These are phyloP conservation scores for Aurinia saxatilis DNA, from an alignment of 345 rosid genomes.

Conservation along the genomic window DNA sequence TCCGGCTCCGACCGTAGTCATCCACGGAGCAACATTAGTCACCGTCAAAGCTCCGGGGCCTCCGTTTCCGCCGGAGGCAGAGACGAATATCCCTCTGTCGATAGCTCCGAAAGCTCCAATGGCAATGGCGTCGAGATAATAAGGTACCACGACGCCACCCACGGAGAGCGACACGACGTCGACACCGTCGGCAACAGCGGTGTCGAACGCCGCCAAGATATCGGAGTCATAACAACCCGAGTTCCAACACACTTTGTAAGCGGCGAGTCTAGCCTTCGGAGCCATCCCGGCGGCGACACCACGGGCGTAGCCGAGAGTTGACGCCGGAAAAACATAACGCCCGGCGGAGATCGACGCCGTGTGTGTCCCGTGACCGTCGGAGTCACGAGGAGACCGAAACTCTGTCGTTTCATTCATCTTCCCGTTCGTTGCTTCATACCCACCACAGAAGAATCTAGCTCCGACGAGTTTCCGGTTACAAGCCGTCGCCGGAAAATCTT, in stretches of 20 bases:
- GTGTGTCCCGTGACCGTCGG: constrained; percentile 92
- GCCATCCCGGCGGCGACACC: constrained; percentile 95
- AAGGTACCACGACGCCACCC: constrained; percentile 88
- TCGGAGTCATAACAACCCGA: constrained; percentile 91
- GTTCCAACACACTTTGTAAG: constrained; percentile 91
- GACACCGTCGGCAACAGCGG: constrained; percentile 76
- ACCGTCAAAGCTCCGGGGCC: constrained; percentile 84
- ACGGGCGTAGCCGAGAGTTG: constrained; percentile 69
- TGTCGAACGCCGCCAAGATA: constrained; percentile 79
- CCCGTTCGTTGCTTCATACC: constrained; percentile 78
- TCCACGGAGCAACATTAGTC: constrained; percentile 86
- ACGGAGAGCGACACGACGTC: constrained; percentile 85
- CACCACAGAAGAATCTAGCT: constrained; percentile 60
- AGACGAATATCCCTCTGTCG: constrained; percentile 67
- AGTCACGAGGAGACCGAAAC: constrained; percentile 73
- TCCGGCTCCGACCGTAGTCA: constrained; percentile 80
- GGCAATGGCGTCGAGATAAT: constrained; percentile 84
- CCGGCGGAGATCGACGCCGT: constrained; percentile 87
- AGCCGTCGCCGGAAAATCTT: constrained; percentile 34
- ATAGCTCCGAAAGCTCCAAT: constrained; percentile 79
- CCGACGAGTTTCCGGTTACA: constrained; percentile 83
- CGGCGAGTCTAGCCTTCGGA: constrained; percentile 85
- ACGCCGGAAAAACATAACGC: constrained; percentile 66
- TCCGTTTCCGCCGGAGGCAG: constrained; percentile 89
- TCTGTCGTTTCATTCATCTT: constrained; percentile 63